phyloP scores from a whole-genome alignment of 176 grass and related monocot species.

The Cocos nucifera region DNA sequence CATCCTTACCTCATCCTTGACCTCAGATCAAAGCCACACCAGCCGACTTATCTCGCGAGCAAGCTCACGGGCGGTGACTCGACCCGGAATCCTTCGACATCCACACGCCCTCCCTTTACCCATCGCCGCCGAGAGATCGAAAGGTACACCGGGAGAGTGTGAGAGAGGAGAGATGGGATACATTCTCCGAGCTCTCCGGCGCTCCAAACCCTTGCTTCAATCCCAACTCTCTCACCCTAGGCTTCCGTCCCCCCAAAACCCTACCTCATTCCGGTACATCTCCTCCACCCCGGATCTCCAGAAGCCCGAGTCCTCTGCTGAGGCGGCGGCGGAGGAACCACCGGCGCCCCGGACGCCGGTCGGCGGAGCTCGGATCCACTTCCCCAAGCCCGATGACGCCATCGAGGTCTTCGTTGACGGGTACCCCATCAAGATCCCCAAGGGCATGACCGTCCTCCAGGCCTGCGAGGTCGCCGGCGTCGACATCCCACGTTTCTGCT shows the following conservation, averaged over 20 bases:
- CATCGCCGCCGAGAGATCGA: too few species aligned
- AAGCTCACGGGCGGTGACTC: too few species aligned
- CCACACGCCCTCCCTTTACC: too few species aligned
- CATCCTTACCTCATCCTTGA: too few species aligned
- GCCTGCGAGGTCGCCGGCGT: conserved; percentile 95
- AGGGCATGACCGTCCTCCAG: conserved; percentile 93
- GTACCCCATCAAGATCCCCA: conserved; percentile 86
- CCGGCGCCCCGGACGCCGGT: conserved; percentile 36
- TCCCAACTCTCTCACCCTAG: conserved; percentile 17
- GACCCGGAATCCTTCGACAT: too few species aligned
- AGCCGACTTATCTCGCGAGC: too few species aligned
- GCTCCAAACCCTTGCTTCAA: conserved; percentile 31
- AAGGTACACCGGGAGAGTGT: too few species aligned
- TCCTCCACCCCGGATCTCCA: conserved; percentile 41
- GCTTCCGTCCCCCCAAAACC: conserved; percentile 1
- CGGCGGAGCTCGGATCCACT: conserved; percentile 58
- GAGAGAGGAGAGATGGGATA: conserved; percentile 45
- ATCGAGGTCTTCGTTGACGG: conserved; percentile 97
- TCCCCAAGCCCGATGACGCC: conserved; percentile 67
- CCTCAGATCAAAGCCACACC: too few species aligned
- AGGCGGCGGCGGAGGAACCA: conserved; percentile 29
- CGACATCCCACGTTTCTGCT: conserved; percentile 96
- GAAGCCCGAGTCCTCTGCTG: conserved; percentile 48
- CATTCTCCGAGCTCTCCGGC: conserved; percentile 59
- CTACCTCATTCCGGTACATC: conserved; percentile 56